phyloP scores from a whole-genome alignment of 1,139 yeast species.

The Sugiyamaella paludigena region DNA sequence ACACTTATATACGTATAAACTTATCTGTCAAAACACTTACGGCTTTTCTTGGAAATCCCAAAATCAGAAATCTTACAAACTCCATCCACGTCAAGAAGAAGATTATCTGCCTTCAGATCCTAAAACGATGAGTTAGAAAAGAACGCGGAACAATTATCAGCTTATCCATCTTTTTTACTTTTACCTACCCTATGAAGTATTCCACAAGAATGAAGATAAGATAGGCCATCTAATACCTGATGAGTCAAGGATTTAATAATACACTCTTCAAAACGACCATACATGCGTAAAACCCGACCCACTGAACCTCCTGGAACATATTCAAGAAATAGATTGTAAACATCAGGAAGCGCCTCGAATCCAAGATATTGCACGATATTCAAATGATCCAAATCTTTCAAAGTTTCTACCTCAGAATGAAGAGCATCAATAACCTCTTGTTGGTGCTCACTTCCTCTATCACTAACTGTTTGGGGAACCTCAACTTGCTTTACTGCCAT shows the following conservation, averaged over 20 bases:
- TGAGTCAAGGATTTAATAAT: slow-evolving; percentile 69
- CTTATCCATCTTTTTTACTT: neutral
- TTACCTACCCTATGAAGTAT: slow-evolving; percentile 68
- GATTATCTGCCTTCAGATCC: slow-evolving; percentile 93
- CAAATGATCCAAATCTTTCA: slow-evolving; percentile 90
- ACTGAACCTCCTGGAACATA: slow-evolving; percentile 98
- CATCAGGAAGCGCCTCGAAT: slow-evolving; percentile 72
- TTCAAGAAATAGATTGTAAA: slow-evolving; percentile 83
- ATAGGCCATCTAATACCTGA: slow-evolving; percentile 80
- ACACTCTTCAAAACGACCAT: slow-evolving; percentile 81
- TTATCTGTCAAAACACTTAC: slow-evolving; percentile 18
- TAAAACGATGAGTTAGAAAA: slow-evolving; percentile 8
- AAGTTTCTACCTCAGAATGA: slow-evolving; percentile 86
- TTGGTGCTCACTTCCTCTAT: slow-evolving; percentile 43
- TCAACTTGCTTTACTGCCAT: slow-evolving; percentile 96
- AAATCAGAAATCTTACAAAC: slow-evolving; percentile 95
- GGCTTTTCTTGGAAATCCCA: slow-evolving; percentile 87
- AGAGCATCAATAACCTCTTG: slow-evolving; percentile 76
- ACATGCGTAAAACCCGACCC: slow-evolving; percentile 76
- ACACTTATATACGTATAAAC: slow-evolving; percentile 29
- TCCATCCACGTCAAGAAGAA: slow-evolving; percentile 86
- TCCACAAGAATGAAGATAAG: slow-evolving; percentile 82
- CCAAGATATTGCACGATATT: slow-evolving; percentile 96
- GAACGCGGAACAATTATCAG: neutral
- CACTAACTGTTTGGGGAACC: slow-evolving; percentile 53